Conservation (phyloP, 768 basidiomycete species). For the Mycena pura region DNA sequence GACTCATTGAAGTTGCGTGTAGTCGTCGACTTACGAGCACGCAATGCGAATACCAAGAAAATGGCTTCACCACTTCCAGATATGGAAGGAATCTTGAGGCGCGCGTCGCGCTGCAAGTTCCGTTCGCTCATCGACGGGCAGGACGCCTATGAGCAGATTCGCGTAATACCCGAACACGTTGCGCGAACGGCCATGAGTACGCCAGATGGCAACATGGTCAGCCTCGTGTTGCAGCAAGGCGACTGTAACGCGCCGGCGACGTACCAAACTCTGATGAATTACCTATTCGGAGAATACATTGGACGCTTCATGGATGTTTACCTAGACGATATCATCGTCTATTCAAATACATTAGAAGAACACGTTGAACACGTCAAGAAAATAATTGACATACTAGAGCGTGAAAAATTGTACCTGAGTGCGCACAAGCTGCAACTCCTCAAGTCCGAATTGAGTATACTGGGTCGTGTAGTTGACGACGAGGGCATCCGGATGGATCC, state of each 20-base stretch:
- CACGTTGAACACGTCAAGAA: slow-evolving; percentile 39
- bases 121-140: slow-evolving; percentile 33
- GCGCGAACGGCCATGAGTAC: slow-evolving; percentile 32
- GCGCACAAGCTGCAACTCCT: slow-evolving; percentile 41
- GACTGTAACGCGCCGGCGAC: slow-evolving; percentile 35
- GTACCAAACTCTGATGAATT: slow-evolving; percentile 50
- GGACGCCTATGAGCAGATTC: slow-evolving; percentile 49
- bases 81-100: not conserved
- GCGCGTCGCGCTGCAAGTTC: not conserved
- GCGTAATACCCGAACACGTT: slow-evolving; percentile 34
- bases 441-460: slow-evolving; percentile 30
- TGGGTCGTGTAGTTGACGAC: slow-evolving; percentile 41
- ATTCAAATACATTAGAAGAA: slow-evolving; percentile 42
- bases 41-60: not conserved
- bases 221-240: slow-evolving; percentile 39
- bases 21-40: not conserved
- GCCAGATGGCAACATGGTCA: slow-evolving; percentile 41
- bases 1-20: not conserved
- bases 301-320: slow-evolving; percentile 39
- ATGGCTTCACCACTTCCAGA: not conserved
- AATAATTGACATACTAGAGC: slow-evolving; percentile 38
- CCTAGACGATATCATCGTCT: slow-evolving; percentile 46
- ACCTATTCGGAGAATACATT: slow-evolving; percentile 39
- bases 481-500: slow-evolving; percentile 50
- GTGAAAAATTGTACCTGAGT: slow-evolving; percentile 44